Base-by-base conservation (phyloP, 164 flowering plant species). In the Tetracentron sinense region DNA sequence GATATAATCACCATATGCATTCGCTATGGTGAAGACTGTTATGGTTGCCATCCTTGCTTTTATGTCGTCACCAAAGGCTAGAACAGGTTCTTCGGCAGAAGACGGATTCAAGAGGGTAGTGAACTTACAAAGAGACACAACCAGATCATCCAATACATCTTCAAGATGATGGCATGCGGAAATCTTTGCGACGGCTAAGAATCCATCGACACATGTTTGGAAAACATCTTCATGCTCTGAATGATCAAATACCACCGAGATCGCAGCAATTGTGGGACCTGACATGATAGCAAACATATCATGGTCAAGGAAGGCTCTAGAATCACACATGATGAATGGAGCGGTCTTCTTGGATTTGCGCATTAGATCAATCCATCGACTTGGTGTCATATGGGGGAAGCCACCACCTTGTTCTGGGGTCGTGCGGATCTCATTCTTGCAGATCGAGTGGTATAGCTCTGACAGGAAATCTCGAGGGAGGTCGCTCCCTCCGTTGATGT, bases 221-320 rank as follows among this genome's bases (percentile, higher is more conserved):
- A 19, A 20, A 29, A 33, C 60, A 29, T 29, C 60, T 8, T 33
- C 20, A 33, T 33, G 42, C 22, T 56, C 60, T 29, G 38, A 33
- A 29, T 20, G 42, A n/a, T 56, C 42, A 33, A 56, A 56, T 6
- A 56, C 60, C 60, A 56, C 60, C 29, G 60, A 56, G 42, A 56
- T 29, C 5, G 60, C 60, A 33, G 60, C 60, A 19, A 56, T 19
- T 29, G 60, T 33, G 21, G 60, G 60, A 33, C 60, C 60, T 16
- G 60, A 56, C 42, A 56, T 33, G 29, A 56, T 33, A 15, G 60
- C 60, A 33, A 56, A 56, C 60, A 56, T 56, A 19, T 56, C 60
- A 31, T 31, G 58, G 58, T 55, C 58, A 31, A 55, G 58, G 25
- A 55, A 31, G 8, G 20, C 35, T 2, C 35, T 0, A 16, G 58